Percentiles rank a stretch among this genome's conserved stretches.
phyloP scores from a whole-genome alignment of 495 filamentous ascomycete genomes.

The Bombardia bombarda region DNA sequence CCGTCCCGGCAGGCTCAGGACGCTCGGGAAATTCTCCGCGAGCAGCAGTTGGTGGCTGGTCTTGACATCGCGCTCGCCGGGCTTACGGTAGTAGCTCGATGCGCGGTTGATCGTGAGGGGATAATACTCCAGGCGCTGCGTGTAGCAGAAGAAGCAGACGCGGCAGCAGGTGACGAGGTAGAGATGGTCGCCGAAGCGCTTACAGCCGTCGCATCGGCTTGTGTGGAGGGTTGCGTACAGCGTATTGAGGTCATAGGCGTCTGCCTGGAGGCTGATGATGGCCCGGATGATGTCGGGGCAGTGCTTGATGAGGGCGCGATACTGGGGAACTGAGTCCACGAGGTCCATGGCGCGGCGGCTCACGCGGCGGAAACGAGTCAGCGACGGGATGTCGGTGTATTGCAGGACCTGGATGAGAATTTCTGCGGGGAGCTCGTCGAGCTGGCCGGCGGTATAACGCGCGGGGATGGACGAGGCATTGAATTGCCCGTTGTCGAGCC shows the following conservation, averaged over 20 bases:
- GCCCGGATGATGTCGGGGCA: neutral
- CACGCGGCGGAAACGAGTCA: slow-evolving; percentile 18
- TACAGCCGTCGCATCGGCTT: neutral
- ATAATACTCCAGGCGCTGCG: neutral
- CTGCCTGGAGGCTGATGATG: neutral
- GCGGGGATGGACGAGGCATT: too few species aligned
- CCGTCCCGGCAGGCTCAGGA: too few species aligned
- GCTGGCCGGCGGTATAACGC: too few species aligned
- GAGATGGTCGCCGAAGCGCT: neutral
- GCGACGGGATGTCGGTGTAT: slow-evolving; percentile 10
- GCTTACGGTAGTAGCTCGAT: too few species aligned
- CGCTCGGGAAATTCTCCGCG: too few species aligned
- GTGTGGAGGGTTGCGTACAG: neutral
- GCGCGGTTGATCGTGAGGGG: too few species aligned
- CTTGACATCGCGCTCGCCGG: too few species aligned
- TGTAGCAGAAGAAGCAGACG: slow-evolving; percentile 1
- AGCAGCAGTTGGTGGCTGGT: too few species aligned
- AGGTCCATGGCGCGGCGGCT: slow-evolving; percentile 15
- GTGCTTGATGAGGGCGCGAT: neutral
- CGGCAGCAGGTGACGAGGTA: neutral
- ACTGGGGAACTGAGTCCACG: slow-evolving; percentile 17
- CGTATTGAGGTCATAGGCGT: neutral
- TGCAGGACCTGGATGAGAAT: slow-evolving; percentile 9
- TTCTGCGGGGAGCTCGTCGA: slow-evolving; percentile 17
- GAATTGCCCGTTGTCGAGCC: too few species aligned